These are phyloP conservation scores for Globisporangium barbulae DNA, from an alignment of 352 stramenopile genomes.

Conservation along the genomic window DNA sequence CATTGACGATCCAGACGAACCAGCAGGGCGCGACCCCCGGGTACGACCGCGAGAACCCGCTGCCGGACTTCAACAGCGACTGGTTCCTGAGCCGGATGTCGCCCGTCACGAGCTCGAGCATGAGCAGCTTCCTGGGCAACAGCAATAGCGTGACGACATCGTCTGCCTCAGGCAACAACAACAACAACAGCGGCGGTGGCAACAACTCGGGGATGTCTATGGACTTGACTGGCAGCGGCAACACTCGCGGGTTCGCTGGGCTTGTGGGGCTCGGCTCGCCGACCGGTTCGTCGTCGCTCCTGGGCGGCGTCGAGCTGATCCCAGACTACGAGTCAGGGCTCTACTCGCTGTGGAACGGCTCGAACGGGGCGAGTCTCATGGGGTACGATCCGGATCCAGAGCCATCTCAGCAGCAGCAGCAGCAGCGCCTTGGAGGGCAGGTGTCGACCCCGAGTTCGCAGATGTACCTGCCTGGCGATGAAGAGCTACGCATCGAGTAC, in stretches of 20 bases:
- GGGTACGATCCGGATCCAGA: constrained; percentile 51
- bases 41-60: constrained; percentile 42
- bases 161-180: constrained; percentile 13
- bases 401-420: constrained; percentile 14
- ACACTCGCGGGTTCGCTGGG: constrained; percentile 6
- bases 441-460: constrained; percentile 13
- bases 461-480: constrained; percentile 37
- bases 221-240: constrained; percentile 9
- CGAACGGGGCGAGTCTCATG: constrained; percentile 35
- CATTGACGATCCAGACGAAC: constrained; percentile 16
- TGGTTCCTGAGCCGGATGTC: constrained; percentile 33
- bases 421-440: background rate
- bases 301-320: constrained; percentile 58
- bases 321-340: constrained; percentile 66
- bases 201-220: constrained; percentile 5
- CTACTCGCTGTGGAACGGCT: constrained; percentile 66
- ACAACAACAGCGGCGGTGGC: background rate
- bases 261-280: constrained; percentile 23
- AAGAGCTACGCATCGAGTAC: constrained; percentile 78
- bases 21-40: constrained; percentile 17
- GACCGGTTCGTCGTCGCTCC: constrained; percentile 36
- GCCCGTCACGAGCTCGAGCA: constrained; percentile 14
- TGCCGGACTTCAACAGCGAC: constrained; percentile 47
- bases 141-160: background rate
- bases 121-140: constrained; percentile 3